These are phyloP conservation scores for Colletotrichum somersetense DNA, from an alignment of 2,329 filamentous ascomycete genomes.

Conservation along the genomic window DNA sequence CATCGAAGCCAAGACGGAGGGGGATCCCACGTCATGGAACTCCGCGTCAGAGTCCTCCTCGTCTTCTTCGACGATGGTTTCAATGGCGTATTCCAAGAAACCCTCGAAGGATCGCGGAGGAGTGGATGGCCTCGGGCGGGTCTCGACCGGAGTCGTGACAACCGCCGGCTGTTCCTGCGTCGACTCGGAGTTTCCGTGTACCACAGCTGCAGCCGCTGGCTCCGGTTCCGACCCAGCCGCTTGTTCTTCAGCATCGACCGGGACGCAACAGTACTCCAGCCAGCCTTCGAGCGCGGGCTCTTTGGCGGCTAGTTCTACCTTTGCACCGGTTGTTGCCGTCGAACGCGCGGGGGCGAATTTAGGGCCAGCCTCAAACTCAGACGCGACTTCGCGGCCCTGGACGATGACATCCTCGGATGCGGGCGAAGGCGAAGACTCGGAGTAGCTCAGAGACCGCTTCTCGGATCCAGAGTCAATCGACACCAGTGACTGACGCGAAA, in stretches of 20 bases:
- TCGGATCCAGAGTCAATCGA: constrained; percentile 31
- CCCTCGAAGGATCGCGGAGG: constrained; percentile 20
- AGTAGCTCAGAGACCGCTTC: constrained; percentile 20
- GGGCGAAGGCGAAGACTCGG: constrained; percentile 1
- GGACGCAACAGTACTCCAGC: constrained; percentile 42
- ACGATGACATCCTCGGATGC: constrained; percentile 3
- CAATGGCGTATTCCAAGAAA: constrained; percentile 33
- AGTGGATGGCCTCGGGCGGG: background rate
- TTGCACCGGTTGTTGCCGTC: background rate
- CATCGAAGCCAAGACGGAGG: constrained; percentile 2
- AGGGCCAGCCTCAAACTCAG: background rate
- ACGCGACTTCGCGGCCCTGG: background rate
- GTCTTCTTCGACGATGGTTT: constrained; percentile 34
- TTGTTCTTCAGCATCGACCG: constrained; percentile 32
- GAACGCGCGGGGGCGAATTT: background rate
- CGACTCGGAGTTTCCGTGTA: background rate
- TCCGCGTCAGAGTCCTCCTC: constrained; percentile 33
- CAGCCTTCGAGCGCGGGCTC: constrained; percentile 38
- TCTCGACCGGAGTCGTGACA: constrained; percentile 13
- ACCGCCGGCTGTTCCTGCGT: background rate
- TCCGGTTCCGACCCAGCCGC: constrained; percentile 22
- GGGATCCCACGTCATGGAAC: constrained; percentile 33
- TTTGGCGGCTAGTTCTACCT: constrained; percentile 2
- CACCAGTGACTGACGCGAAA: constrained; percentile 35
- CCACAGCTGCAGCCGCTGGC: background rate